Base-by-base conservation (phyloP, 805 yeast species). In the Wickerhamomyces chaumierensis region DNA sequence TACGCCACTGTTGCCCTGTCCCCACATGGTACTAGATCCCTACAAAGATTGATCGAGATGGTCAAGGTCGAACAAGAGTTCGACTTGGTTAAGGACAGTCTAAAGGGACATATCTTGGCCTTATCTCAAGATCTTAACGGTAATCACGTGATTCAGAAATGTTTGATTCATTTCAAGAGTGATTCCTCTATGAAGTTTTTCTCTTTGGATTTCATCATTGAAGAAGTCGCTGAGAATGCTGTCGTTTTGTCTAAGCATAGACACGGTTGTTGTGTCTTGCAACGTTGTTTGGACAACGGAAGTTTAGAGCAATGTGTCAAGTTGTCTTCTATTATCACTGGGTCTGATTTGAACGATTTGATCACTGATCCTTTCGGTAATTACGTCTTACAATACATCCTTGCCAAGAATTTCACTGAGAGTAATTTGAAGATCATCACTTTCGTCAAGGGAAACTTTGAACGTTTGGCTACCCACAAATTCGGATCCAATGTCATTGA, bases 221-320 rank as follows among this genome's bases (percentile, higher is more conserved):
- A 87, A 53, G 81, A 95, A 15, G 92, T 92, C 4, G 68, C 79
- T 42, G 61, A 60, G 13, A 70, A 86, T 46, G 81, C 92, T 45
- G 69, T 78, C 31, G 81, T 77, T 41, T 85, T 92, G 40, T 94
- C 96, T 5, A 86, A 94, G 35, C 97, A 92, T 55, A 75, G 96
- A 53, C 97, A 92, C 55, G 98, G 97, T 6, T 92, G 98, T 63
- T 90, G 97, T 61, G 97, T 90, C 19, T 67, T 90, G 41, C 98
- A 90, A 62, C 73, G 97, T 51, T 88, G 97, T 59, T 71, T 92
- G 49, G 97, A 92, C 59, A 84, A 81, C 58, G 96, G 97, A 3
- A 72, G 78, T 18, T 61, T 62, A 3, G 67, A 61, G 31, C 96
- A 92, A 60, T 71, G 86, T 40, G 66, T 68, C 45, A 75, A 72